These are phyloP conservation scores for Lophiotrema nucula DNA, from an alignment of 495 filamentous ascomycete genomes.

Conservation along the genomic window DNA sequence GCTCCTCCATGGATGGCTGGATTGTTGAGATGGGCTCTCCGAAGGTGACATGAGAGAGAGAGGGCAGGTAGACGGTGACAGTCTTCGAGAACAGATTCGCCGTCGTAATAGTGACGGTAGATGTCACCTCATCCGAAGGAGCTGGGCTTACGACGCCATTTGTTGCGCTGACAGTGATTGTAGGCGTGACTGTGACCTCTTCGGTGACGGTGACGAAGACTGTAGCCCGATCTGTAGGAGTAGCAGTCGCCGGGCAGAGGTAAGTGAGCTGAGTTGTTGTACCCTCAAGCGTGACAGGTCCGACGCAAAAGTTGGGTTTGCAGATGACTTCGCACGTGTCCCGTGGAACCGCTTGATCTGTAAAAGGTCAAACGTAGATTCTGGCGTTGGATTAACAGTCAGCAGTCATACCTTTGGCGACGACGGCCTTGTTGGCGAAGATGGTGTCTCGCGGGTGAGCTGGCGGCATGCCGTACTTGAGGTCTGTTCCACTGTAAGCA, in stretches of 20 bases:
- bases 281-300: neutral
- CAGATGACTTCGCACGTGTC: slow-evolving; percentile 7
- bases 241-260: neutral
- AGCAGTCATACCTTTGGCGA: too few relatives aligned
- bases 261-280: slow-evolving; percentile 3
- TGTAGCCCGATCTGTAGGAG: neutral
- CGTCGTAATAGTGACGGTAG: too few relatives aligned
- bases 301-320: slow-evolving; percentile 21
- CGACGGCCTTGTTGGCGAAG: too few relatives aligned
- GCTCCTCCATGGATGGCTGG: too few relatives aligned
- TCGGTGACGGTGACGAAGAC: slow-evolving; percentile 6
- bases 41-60: too few relatives aligned
- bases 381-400: too few relatives aligned
- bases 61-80: too few relatives aligned
- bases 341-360: slow-evolving; percentile 15
- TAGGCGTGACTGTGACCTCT: slow-evolving; percentile 3
- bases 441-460: neutral
- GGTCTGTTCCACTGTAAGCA: too few relatives aligned
- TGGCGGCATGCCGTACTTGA: neutral
- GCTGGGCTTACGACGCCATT: neutral
- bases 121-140: too few relatives aligned
- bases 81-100: too few relatives aligned
- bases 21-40: too few relatives aligned
- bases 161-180: neutral
- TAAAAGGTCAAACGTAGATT: neutral